Conservation (phyloP, 2,329 filamentous ascomycete species). For the Fusarium staphyleae region DNA sequence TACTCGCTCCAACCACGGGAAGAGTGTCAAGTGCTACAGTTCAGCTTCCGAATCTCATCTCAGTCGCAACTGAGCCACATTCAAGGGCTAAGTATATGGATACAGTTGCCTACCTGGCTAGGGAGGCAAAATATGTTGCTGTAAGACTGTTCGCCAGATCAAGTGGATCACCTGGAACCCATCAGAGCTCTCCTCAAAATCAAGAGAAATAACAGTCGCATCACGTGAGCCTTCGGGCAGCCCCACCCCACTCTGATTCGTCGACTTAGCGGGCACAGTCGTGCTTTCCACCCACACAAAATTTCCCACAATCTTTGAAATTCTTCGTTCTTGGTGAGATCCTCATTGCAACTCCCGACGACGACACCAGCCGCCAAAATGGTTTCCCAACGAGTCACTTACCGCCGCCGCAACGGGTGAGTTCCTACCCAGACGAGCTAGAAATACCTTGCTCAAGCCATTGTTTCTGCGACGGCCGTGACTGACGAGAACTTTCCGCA, state of each 20-base stretch:
- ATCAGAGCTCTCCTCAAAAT: not conserved
- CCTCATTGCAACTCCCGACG: conserved; percentile 46
- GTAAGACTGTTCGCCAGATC: conserved; percentile 1
- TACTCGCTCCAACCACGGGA: conserved; percentile 7
- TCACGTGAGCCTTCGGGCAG: conserved; percentile 30
- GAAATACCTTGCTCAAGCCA: conserved; percentile 23
- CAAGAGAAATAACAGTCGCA: not conserved
- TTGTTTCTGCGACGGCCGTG: conserved; percentile 20
- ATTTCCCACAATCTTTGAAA: conserved; percentile 53
- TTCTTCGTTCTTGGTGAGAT: conserved; percentile 48
- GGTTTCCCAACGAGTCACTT: conserved; percentile 66
- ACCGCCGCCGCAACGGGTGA: conserved; percentile 83
- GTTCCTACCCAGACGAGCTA: conserved; percentile 49
- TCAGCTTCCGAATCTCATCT: not conserved
- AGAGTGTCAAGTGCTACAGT: not conserved
- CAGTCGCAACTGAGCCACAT: not conserved
- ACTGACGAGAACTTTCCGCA: conserved; percentile 37
- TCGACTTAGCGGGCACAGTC: conserved; percentile 49
- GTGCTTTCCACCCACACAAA: conserved; percentile 51
- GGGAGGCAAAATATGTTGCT: not conserved
- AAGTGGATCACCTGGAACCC: conserved; percentile 1
- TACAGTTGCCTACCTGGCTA: not conserved
- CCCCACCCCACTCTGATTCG: conserved; percentile 46
- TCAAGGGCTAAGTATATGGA: not conserved
- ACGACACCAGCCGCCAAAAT: conserved; percentile 59